Conservation (phyloP, 2,329 filamentous ascomycete species). For the Colletotrichum lentis region DNA sequence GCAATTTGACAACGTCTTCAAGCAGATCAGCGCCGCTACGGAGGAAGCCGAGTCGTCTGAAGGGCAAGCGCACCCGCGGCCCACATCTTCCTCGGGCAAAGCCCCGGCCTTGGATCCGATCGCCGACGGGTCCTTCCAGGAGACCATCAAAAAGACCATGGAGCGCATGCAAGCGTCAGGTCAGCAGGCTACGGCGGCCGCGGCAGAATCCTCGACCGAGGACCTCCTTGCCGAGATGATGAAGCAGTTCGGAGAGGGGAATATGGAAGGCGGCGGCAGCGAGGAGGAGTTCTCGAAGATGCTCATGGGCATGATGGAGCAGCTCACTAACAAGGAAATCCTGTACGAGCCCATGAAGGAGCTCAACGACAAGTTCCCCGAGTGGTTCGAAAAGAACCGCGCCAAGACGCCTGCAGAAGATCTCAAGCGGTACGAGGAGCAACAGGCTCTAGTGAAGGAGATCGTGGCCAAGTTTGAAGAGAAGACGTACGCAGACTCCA, state of each 20-base stretch:
- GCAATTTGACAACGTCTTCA: constrained; percentile 81
- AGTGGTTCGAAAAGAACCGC: constrained; percentile 83
- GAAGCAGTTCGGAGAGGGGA: constrained; percentile 80
- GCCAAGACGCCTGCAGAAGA: constrained; percentile 74
- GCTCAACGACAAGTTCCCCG: constrained; percentile 88
- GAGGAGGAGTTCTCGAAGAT: constrained; percentile 95
- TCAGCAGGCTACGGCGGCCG: constrained; percentile 82
- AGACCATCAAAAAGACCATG: constrained; percentile 93
- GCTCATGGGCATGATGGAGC: constrained; percentile 98
- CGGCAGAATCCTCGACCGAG: constrained; percentile 71
- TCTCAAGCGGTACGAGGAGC: constrained; percentile 79
- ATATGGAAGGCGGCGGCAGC: constrained; percentile 59
- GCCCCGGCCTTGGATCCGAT: constrained; percentile 46
- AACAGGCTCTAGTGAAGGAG: constrained; percentile 80
- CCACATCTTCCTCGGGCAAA: constrained; percentile 40
- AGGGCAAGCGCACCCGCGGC: constrained; percentile 41
- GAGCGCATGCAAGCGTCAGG: constrained; percentile 93
- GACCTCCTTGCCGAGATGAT: constrained; percentile 93
- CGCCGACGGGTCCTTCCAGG: constrained; percentile 79
- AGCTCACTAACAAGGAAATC: constrained; percentile 97
- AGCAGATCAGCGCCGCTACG: constrained; percentile 69
- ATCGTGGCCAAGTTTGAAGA: constrained; percentile 92
- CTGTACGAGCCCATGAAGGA: constrained; percentile 99
- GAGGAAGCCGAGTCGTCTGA: constrained; percentile 40
- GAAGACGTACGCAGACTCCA: constrained; percentile 80